Evolutionary conservation across 495 filamentous ascomycete species (phyloP).

Genomic region (Trichoderma reesei): DNA sequence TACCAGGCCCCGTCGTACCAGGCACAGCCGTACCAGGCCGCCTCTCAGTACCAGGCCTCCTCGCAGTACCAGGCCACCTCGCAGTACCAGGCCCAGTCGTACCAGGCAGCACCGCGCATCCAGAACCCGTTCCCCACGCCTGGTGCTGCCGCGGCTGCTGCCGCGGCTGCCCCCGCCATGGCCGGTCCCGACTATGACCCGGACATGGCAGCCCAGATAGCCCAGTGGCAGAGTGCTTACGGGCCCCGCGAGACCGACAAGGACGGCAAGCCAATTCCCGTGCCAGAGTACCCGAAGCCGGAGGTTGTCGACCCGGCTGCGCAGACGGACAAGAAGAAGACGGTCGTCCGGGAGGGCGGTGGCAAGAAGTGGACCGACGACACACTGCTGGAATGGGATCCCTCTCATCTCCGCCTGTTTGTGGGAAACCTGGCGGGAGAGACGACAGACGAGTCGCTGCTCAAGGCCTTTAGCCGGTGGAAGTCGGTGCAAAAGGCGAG

Average conservation of each 20-base stretch:
- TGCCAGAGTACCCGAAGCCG: slow-evolving; percentile 25
- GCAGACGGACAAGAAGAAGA: slow-evolving; percentile 49
- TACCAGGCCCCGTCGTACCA: no score
- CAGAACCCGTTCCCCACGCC: slow-evolving; percentile 77
- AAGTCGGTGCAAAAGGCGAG: slow-evolving; percentile 81
- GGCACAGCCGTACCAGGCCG: no score
- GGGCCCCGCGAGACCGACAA: slow-evolving; percentile 38
- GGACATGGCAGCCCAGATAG: slow-evolving; percentile 85
- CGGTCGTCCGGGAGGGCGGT: slow-evolving; percentile 77
- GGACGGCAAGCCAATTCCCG: slow-evolving; percentile 29
- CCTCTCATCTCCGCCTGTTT: slow-evolving; percentile 86
- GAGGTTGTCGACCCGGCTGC: slow-evolving; percentile 30
- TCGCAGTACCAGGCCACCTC: not conserved
- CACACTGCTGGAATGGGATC: slow-evolving; percentile 89
- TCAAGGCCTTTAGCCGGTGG: slow-evolving; percentile 89
- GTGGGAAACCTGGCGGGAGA: slow-evolving; percentile 97
- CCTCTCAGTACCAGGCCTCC: no score
- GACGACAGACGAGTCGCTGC: slow-evolving; percentile 88
- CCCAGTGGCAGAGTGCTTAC: slow-evolving; percentile 95
- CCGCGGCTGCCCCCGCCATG: not conserved
- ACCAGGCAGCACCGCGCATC: slow-evolving; percentile 59
- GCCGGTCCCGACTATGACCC: slow-evolving; percentile 50
- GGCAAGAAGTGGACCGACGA: slow-evolving; percentile 84
- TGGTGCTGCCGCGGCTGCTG: slow-evolving; percentile 33
- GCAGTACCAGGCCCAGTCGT: slow-evolving; percentile 23